Conservation (phyloP, 2,329 filamentous ascomycete species). For the Sphaerulina musiva region DNA sequence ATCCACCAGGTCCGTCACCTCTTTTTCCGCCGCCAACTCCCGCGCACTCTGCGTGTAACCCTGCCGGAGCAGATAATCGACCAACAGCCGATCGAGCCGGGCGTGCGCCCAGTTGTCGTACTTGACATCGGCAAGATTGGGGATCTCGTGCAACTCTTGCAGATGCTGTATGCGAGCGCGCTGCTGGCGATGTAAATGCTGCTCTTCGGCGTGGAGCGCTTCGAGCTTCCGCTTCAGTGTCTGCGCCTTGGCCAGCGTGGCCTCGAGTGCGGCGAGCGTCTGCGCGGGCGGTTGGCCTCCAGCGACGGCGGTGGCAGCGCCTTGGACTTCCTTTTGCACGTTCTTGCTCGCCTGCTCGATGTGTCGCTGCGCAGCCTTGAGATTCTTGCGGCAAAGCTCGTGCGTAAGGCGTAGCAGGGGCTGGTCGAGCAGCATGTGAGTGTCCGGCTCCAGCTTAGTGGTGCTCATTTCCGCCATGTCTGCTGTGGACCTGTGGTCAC, state of each 20-base stretch:
- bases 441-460: conserved; percentile 65
- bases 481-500: not conserved
- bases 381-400: conserved; percentile 89
- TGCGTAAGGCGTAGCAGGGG: conserved; percentile 86
- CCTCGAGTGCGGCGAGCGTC: conserved; percentile 73
- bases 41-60: conserved; percentile 74
- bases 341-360: conserved; percentile 64
- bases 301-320: conserved; percentile 48
- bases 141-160: conserved; percentile 70
- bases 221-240: conserved; percentile 83
- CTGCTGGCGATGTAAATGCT: conserved; percentile 65
- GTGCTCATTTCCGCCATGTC: conserved; percentile 48
- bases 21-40: conserved; percentile 66
- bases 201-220: conserved; percentile 70
- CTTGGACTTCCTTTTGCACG: conserved; percentile 53
- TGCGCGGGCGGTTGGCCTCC: conserved; percentile 51
- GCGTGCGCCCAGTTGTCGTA: conserved; percentile 86
- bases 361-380: conserved; percentile 73
- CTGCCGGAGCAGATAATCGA: conserved; percentile 84
- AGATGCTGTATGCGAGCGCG: conserved; percentile 74
- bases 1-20: conserved; percentile 76
- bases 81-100: conserved; percentile 73
- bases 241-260: conserved; percentile 78
- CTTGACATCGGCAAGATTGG: conserved; percentile 79
- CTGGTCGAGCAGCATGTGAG: conserved; percentile 79